A percentile compares a stretch with the other conserved stretches of the same genome.
phyloP scores from a whole-genome alignment of 352 stramenopile species.

The Blastocystis sp. region DNA sequence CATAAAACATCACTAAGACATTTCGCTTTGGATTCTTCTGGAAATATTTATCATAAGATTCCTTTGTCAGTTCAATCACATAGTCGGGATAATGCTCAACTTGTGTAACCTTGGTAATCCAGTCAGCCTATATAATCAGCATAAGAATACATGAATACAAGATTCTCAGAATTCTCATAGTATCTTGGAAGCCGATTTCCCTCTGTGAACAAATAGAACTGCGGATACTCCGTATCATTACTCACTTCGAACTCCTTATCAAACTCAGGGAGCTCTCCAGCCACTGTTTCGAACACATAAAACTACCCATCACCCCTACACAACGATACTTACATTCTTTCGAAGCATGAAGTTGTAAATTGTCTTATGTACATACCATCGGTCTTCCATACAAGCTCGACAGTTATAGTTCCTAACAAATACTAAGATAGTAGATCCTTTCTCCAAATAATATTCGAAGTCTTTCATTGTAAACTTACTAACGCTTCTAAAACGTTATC shows the following conservation, averaged over 20 bases:
- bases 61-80: conserved; percentile 1
- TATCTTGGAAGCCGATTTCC: neutral
- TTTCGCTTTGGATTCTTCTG: conserved; percentile 18
- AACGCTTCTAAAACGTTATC: neutral
- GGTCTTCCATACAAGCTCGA: neutral
- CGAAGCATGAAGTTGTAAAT: conserved; percentile 26
- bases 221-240: neutral
- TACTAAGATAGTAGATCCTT: conserved; percentile 12
- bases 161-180: neutral
- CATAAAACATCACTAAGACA: conserved; percentile 45
- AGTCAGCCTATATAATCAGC: neutral
- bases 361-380: conserved; percentile 14
- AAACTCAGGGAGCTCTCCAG: conserved; percentile 41
- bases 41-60: conserved; percentile 1
- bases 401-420: neutral
- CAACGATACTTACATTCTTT: neutral
- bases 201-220: conserved; percentile 26
- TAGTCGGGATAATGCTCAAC: conserved; percentile 1
- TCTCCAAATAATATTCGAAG: conserved; percentile 8
- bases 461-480: conserved; percentile 24
- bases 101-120: conserved; percentile 1
- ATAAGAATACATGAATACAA: neutral
- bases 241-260: conserved; percentile 31
- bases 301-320: neutral
- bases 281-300: conserved; percentile 7